phyloP scores from a whole-genome alignment of 495 filamentous ascomycete species.

The Aspergillus cristatus region DNA sequence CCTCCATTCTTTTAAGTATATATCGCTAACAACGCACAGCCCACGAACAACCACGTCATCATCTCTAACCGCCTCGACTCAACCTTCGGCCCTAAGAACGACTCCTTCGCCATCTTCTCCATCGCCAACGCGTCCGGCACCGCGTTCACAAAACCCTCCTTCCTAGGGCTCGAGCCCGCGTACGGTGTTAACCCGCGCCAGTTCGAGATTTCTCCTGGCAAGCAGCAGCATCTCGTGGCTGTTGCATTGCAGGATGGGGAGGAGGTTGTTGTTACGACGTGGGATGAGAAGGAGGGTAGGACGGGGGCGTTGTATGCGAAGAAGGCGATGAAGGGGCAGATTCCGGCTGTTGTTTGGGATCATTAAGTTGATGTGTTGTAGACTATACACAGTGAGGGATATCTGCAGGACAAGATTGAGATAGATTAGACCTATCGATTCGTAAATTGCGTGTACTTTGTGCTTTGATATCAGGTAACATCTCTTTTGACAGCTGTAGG shows the following conservation, averaged over 20 bases:
- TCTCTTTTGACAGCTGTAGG: no score
- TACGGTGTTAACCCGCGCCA: conserved; percentile 29
- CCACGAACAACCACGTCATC: conserved; percentile 15
- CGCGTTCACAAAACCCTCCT: conserved; percentile 16
- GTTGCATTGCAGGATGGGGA: conserved; percentile 17
- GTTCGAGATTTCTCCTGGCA: conserved; percentile 20
- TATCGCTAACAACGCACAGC: conserved; percentile 3
- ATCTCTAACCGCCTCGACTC: conserved; percentile 54
- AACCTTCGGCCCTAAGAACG: conserved; percentile 29
- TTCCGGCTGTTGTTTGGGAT: conserved; percentile 8
- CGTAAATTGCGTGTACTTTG: no score
- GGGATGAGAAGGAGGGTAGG: conserved; percentile 6
- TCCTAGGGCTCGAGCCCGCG: conserved; percentile 23
- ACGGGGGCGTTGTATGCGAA: conserved; percentile 8
- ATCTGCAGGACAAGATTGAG: no score
- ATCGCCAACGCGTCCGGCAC: conserved; percentile 8
- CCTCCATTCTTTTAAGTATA: neutral
- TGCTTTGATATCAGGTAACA: no score
- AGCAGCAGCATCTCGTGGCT: conserved; percentile 19
- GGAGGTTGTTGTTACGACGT: conserved; percentile 5
- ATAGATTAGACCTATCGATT: no score
- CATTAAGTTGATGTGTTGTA: no score
- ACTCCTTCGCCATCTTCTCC: conserved; percentile 35
- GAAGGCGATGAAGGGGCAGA: conserved; percentile 7
- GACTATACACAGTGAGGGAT: no score